Evolutionary conservation across 208 protist genomes (phyloP), one percentile per base, ranked within the genome.

Genomic region (Acanthamoeba royreba): DNA sequence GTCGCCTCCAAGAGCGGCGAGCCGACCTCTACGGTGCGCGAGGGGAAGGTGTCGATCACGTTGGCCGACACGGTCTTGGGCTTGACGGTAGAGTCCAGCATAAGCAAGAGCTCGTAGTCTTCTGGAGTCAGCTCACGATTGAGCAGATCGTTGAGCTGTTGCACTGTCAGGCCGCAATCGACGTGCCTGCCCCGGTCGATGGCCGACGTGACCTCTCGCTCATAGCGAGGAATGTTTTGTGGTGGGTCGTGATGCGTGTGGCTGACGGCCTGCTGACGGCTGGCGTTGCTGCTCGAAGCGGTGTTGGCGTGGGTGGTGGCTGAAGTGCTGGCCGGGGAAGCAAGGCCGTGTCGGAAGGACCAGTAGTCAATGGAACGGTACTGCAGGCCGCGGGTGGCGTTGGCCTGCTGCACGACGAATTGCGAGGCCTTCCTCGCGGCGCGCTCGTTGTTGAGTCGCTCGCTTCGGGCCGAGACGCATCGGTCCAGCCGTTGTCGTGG

Each of bases 111-210:
- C 49, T 95, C 94, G 47, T 95, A 95, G 46, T 95, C 94, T 35
- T 95, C 94, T n/a, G 94, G 94, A 4, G 94, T 95, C 3, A 95
- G 61, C n/a, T 95, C 94, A 63, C 94, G 61, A 40, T 94, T 95
- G 11, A 94, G 86, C 1, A 95, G 33, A 25, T 95, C 94, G 47
- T 94, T 94, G 33, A 95, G 92, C 79, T 95, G 94, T 42, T 45
- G 28, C 63, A 88, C 90, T 8, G 74, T 43, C 1, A 96, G 94
- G 19, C 81, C 81, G 35, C 81, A 89, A 33, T 89, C 25, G 3
- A 89, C 81, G 2, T 25, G 46, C 19, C 53, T 35, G 47, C 81
- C 81, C 1, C 38, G n/a, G 46, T 55, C 31, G 53, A 89, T 89
- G 0, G 81, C 81, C 31, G 46, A 46, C 8, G 81, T 89, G 25